A percentile compares a stretch with the other conserved stretches of the same genome.
phyloP scores from a whole-genome alignment of 129 eudicot species.

The Flaveria robusta region DNA sequence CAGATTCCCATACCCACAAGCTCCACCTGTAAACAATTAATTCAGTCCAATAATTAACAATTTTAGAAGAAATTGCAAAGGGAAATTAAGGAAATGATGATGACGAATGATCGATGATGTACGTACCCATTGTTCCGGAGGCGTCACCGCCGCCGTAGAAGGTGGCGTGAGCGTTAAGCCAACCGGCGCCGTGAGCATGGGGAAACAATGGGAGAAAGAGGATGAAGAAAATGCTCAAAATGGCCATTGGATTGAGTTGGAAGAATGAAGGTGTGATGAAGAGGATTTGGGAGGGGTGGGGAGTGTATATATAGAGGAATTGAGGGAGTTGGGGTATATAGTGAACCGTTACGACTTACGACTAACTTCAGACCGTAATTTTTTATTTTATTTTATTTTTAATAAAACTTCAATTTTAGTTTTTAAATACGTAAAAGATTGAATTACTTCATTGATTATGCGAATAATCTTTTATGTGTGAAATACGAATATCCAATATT shows the following conservation, averaged over 20 bases:
- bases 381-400: too few relatives aligned
- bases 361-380: constrained; percentile 22
- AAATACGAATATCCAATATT: too few relatives aligned
- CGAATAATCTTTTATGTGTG: too few relatives aligned
- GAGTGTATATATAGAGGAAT: constrained; percentile 40
- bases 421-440: too few relatives aligned
- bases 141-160: constrained; percentile 97
- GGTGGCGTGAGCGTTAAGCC: constrained; percentile 86
- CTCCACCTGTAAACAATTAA: constrained; percentile 56
- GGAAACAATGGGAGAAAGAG: constrained; percentile 49
- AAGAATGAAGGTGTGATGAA: constrained; percentile 8
- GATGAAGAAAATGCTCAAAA: constrained; percentile 37
- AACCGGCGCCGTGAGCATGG: constrained; percentile 48
- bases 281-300: neutral
- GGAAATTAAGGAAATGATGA: too few relatives aligned
- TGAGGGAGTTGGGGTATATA: constrained; percentile 1
- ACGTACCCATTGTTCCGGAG: constrained; percentile 92
- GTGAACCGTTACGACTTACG: constrained; percentile 31
- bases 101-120: too few relatives aligned
- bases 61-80: too few relatives aligned
- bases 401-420: too few relatives aligned
- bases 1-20: constrained; percentile 88
- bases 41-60: neutral
- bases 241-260: constrained; percentile 37
- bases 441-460: too few relatives aligned